Base-by-base conservation (phyloP, 2,329 filamentous ascomycete genomes). In the Colletotrichum aenigma region DNA sequence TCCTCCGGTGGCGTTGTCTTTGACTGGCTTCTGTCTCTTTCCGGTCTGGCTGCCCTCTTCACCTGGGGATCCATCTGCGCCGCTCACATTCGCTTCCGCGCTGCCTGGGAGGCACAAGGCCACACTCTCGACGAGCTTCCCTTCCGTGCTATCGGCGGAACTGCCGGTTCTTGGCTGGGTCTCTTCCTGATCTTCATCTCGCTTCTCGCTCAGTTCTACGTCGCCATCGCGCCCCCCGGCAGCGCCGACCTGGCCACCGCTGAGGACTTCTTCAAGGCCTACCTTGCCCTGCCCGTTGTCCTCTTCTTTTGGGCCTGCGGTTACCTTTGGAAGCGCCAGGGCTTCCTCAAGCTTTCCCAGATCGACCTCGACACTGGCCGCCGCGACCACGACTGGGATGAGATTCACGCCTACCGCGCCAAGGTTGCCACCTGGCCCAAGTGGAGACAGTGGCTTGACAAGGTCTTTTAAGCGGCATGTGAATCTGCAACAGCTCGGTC, bases 301-400 rank as follows among this genome's bases (percentile, higher is more conserved):
- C 77, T 91, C 7, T 67, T 84, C 75, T 92, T 92, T 82, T 92
- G 89, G 88, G 64, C 86, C 60, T 80, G 81, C 61, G 91, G 92
- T 8, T 94, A 89, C 81, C 16, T 91, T 77, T 94, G 92, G 93
- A 94, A 94, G 88, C 86, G 90, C 56, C 83, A 86, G 28, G 89
- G 89, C 21, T 94, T 91, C 90, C 86, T 93, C 70, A 87, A 82
- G 28, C 82, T 90, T 4, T 84, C 87, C 32, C 84, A 94, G 78
- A 94, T 95, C 74, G 93, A 94, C 78, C 88, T 94, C 70, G 92
- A 94, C 80, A 89, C 88, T 32, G 93, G 92, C 76, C 89, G 92
- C 52, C 88, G 92, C 74, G 89, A 91, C 83, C 87, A 93, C 66
- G 89, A 94, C 81, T 94, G 91, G 91, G 91, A 93, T 13, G 85